phyloP scores from a whole-genome alignment of 1,139 yeast species.

The Suhomyces bokatorum region DNA sequence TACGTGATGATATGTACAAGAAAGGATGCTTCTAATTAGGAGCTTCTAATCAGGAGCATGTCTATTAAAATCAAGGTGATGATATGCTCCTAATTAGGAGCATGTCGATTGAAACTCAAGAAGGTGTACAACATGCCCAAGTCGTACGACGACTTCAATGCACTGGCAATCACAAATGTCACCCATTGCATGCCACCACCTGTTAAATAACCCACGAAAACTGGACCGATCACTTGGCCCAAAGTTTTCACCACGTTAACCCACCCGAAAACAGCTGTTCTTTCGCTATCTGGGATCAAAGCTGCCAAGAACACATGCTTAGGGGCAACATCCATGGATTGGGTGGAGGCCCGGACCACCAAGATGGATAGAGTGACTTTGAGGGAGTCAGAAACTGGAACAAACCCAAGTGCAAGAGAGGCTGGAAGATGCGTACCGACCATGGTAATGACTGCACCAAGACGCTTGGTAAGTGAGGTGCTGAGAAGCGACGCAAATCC shows the following conservation, averaged over 20 bases:
- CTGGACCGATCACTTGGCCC: constrained; percentile 42
- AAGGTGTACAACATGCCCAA: constrained; percentile 40
- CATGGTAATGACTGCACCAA: constrained; percentile 49
- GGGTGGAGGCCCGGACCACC: constrained; percentile 37
- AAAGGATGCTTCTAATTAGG: constrained; percentile 14
- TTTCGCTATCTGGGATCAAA: constrained; percentile 34
- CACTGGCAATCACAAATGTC: constrained; percentile 41
- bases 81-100: constrained; percentile 17
- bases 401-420: constrained; percentile 36
- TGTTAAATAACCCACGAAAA: constrained; percentile 38
- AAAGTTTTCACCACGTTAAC: constrained; percentile 44
- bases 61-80: too few species aligned
- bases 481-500: constrained; percentile 45
- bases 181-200: constrained; percentile 38
- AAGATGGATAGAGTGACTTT: constrained; percentile 31
- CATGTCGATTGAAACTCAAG: constrained; percentile 29
- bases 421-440: constrained; percentile 46
- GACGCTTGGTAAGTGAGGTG: constrained; percentile 42
- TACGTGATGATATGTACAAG: not conserved
- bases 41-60: not conserved
- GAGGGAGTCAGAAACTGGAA: constrained; percentile 38
- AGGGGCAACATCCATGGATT: constrained; percentile 48
- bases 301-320: constrained; percentile 46
- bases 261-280: constrained; percentile 44
- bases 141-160: constrained; percentile 41